Conservation (phyloP, 352 stramenopile genomes). For the Pythium dissotocum region DNA sequence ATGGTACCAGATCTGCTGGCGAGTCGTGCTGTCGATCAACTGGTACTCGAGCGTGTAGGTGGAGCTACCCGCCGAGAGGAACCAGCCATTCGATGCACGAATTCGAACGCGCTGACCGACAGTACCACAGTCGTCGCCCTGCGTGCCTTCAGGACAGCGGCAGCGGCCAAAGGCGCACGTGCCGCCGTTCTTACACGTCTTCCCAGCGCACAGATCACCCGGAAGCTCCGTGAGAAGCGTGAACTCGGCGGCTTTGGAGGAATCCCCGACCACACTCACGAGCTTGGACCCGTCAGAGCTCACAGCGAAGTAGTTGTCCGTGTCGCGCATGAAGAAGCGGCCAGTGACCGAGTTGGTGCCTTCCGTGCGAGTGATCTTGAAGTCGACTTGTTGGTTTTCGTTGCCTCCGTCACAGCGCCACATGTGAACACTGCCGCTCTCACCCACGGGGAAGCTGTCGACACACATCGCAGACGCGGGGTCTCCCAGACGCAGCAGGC, state of each 20-base stretch:
- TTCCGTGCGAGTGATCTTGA: neutral
- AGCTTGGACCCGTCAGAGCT: slow-evolving; percentile 1
- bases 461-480: neutral
- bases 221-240: neutral
- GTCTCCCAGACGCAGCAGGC: slow-evolving; percentile 4
- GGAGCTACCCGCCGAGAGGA: slow-evolving; percentile 3
- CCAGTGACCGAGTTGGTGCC: neutral
- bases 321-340: slow-evolving; percentile 8
- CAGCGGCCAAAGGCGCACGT: slow-evolving; percentile 7
- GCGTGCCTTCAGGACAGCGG: slow-evolving; percentile 1
- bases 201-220: slow-evolving; percentile 8
- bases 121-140: neutral
- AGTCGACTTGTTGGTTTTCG: slow-evolving; percentile 13
- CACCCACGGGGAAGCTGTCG: slow-evolving; percentile 4
- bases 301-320: slow-evolving; percentile 13
- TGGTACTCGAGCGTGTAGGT: neutral
- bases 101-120: slow-evolving; percentile 1
- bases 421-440: slow-evolving; percentile 7
- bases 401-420: slow-evolving; percentile 1
- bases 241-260: neutral
- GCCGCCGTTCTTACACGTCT: slow-evolving; percentile 14
- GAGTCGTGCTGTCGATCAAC: neutral
- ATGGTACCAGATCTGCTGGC: neutral
- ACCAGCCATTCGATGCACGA: slow-evolving; percentile 2
- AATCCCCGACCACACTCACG: neutral